Evolutionary conservation across 768 basidiomycete species (phyloP), one percentile per base, ranked within the genome.

Genomic region (Agrocybe pediades): DNA sequence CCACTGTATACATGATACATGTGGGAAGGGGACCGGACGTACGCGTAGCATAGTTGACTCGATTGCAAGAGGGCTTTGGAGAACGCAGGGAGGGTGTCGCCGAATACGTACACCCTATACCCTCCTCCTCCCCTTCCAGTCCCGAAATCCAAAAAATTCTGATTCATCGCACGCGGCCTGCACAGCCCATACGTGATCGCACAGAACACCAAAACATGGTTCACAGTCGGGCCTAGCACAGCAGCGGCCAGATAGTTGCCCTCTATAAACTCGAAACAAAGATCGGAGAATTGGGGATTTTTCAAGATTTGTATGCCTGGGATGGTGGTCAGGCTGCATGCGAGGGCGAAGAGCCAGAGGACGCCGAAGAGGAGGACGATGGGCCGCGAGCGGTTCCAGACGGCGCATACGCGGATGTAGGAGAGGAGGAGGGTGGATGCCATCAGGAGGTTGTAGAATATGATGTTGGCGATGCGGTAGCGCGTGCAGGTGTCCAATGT

Each of bases 21-120:
- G n/a, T n/a, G 33, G 17, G 13, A 23, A 17, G 21, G 16, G 33
- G 23, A 26, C 20, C 17, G 15, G 9, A 55, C 54, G 36, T 19
- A 55, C 54, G 49, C 19, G 16, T 55, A 55, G 26, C 49, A 55
- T 2, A 49, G 24, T 23, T 55, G 54, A 13, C 54, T 44, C 2
- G 43, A 20, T n/a, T 49, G 47, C 42, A 55, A 25, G n/a, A 55
- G 27, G 5, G 48, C 47, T 21, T 55, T 55, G 2, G 54, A 55
- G 30, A 55, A 55, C 6, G 48, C 47, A 3, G 54, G 54, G 9
- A 55, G 54, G n/a, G 43, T 45, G 23, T 41, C 30, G 9, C 54
- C 54, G 1, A 55, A 33, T 11, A 55, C 17, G 20, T 49, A 40
- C 7, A 49, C 49, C 17, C 29, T 16, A 23, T 49, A 55, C 2